phyloP scores from a whole-genome alignment of 1,139 yeast species.

The Suhomyces wounanorum region DNA sequence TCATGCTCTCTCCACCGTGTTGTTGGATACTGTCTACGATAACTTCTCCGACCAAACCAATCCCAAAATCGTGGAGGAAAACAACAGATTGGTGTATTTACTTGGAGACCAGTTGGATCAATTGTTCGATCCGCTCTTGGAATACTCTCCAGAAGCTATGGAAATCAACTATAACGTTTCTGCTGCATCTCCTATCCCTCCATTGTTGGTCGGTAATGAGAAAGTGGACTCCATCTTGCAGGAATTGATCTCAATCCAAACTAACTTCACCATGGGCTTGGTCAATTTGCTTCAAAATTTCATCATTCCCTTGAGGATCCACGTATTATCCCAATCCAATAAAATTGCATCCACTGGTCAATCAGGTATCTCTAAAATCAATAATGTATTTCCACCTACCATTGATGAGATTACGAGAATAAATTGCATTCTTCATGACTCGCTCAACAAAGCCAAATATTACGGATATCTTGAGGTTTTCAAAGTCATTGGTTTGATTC shows the following conservation, averaged over 20 bases:
- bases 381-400: conserved; percentile 87
- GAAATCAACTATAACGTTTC: conserved; percentile 67
- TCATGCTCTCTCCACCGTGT: conserved; percentile 54
- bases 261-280: conserved; percentile 68
- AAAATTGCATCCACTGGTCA: conserved; percentile 29
- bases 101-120: conserved; percentile 87
- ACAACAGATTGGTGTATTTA: conserved; percentile 70
- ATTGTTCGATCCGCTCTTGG: conserved; percentile 83
- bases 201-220: conserved; percentile 20
- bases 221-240: conserved; percentile 51
- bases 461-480: conserved; percentile 74
- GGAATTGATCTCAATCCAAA: conserved; percentile 71
- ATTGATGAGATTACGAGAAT: conserved; percentile 90
- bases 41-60: conserved; percentile 37
- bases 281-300: conserved; percentile 77
- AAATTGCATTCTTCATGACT: conserved; percentile 79
- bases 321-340: conserved; percentile 46
- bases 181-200: conserved; percentile 13
- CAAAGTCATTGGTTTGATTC: conserved; percentile 73
- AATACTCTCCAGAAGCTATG: conserved; percentile 87
- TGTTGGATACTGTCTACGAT: conserved; percentile 76
- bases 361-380: conserved; percentile 61
- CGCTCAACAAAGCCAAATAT: conserved; percentile 64
- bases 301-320: conserved; percentile 74
- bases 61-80: conserved; percentile 50